phyloP scores from a whole-genome alignment of 108 stramenopile species.

The Conticribra guillardii region DNA sequence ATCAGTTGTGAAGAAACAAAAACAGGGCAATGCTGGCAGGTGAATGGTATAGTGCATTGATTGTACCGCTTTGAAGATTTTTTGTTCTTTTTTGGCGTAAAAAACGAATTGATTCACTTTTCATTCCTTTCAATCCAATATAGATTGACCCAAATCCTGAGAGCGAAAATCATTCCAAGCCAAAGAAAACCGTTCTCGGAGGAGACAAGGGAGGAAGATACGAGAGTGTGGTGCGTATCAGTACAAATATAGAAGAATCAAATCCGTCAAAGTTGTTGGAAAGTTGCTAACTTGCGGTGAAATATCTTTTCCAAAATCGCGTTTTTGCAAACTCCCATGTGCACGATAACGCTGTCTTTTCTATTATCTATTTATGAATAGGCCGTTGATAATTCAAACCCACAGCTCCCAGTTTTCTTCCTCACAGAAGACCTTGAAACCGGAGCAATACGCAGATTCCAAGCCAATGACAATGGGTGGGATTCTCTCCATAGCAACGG shows the following conservation, averaged over 20 bases:
- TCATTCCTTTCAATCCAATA: too few species aligned
- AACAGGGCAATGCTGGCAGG: constrained; percentile 31
- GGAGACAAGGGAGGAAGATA: constrained; percentile 29
- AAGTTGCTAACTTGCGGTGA: too few species aligned
- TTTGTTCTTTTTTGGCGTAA: neutral
- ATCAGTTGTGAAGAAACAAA: constrained; percentile 49
- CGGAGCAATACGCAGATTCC: constrained; percentile 52
- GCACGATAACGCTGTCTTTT: too few species aligned
- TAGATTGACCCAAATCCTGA: neutral
- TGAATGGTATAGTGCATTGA: constrained; percentile 7
- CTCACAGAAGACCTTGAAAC: constrained; percentile 53
- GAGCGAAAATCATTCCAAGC: neutral
- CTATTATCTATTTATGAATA: too few species aligned
- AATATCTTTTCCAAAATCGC: neutral
- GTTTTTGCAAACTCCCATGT: too few species aligned
- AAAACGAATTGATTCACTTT: too few species aligned
- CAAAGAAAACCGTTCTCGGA: constrained; percentile 9
- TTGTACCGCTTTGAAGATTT: neutral
- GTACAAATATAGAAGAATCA: too few species aligned
- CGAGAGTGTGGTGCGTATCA: constrained; percentile 21
- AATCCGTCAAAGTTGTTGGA: neutral
- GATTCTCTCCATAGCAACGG: constrained; percentile 11
- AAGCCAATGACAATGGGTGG: constrained; percentile 29
- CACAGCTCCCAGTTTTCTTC: constrained; percentile 42
- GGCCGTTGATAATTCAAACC: constrained; percentile 22